A percentile compares a stretch with the other conserved stretches of the same genome.
phyloP scores from a whole-genome alignment of 2,329 filamentous ascomycete genomes.

The Trichoderma gracile region DNA sequence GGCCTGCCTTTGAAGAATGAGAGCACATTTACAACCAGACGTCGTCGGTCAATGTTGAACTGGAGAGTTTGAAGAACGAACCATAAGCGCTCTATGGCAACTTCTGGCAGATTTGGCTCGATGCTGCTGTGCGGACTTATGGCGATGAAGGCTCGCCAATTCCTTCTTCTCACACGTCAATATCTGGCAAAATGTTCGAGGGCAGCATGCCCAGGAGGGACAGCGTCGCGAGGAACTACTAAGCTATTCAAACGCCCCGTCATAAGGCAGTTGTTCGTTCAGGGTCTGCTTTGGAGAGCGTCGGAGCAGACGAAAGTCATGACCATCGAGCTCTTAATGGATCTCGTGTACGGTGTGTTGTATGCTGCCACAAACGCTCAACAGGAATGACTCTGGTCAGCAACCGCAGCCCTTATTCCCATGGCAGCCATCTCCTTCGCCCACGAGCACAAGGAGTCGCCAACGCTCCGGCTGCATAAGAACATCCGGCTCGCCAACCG shows the following conservation, averaged over 20 bases:
- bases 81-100: constrained; percentile 59
- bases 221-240: constrained; percentile 45
- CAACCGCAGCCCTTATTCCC: constrained; percentile 44
- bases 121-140: constrained; percentile 56
- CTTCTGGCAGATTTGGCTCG: constrained; percentile 64
- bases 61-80: constrained; percentile 56
- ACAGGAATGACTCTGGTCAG: not conserved
- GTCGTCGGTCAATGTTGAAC: constrained; percentile 52
- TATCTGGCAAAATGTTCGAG: constrained; percentile 27
- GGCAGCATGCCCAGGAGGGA: not conserved
- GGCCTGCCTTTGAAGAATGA: constrained; percentile 56
- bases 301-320: constrained; percentile 60
- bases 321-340: constrained; percentile 65
- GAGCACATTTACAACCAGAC: constrained; percentile 57
- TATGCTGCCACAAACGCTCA: not conserved
- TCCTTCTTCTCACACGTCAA: constrained; percentile 30
- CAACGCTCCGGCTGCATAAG: constrained; percentile 52
- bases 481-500: constrained; percentile 54
- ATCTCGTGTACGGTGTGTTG: constrained; percentile 54
- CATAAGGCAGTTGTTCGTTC: constrained; percentile 66
- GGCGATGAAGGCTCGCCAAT: constrained; percentile 32
- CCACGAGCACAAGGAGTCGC: constrained; percentile 57
- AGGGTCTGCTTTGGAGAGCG: constrained; percentile 63
- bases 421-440: constrained; percentile 57
- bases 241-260: constrained; percentile 61